Evolutionary conservation across 768 basidiomycete genomes (phyloP), one percentile per base, ranked within the genome.

Genomic region (Lyophyllum decastes): DNA sequence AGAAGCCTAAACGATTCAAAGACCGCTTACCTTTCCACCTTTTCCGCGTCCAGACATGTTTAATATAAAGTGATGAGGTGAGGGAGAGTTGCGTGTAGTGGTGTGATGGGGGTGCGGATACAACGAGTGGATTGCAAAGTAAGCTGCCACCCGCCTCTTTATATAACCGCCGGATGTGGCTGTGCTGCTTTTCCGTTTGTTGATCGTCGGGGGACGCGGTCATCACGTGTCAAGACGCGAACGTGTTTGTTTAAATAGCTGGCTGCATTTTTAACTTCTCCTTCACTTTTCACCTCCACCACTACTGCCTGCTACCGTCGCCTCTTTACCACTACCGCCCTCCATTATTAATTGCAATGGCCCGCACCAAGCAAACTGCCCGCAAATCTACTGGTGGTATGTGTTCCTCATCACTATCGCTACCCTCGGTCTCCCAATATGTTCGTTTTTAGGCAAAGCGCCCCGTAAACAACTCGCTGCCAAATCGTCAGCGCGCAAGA

Each of bases 31-130:
- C 82, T 95, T 95, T 72, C 93, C 93, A 78, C 94, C 90, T 82
- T 95, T 96, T 73, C 94, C 94, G 75, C 94, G 93, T 80, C 94
- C 94, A 84, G 94, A 95, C 94, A 95, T 94, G 70, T 79, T 69
- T 66, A 61, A 56, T 55, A 54, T 59, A 58, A 62, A 59, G 50
- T 48, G 67, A 58, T 41, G 57, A 54, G 22, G 55, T 61, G 35
- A 58, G 30, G 60, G 50, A 44, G 50, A 44, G 61, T 57, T 50
- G 51, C 44, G 26, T 44, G 55, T 58, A 61, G 62, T 65, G 54
- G 59, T 40, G 66, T 69, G 59, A 59, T 67, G 68, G 62, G 67
- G 68, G 60, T 73, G 70, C 59, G 66, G 67, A 66, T 61, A 63
- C 43, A 24, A 49, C 64, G 70, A 64, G 45, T n/a, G 16, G 33